Base-by-base conservation (phyloP, 192 early-diverging fungal genomes). In the Coemansia sp. region DNA sequence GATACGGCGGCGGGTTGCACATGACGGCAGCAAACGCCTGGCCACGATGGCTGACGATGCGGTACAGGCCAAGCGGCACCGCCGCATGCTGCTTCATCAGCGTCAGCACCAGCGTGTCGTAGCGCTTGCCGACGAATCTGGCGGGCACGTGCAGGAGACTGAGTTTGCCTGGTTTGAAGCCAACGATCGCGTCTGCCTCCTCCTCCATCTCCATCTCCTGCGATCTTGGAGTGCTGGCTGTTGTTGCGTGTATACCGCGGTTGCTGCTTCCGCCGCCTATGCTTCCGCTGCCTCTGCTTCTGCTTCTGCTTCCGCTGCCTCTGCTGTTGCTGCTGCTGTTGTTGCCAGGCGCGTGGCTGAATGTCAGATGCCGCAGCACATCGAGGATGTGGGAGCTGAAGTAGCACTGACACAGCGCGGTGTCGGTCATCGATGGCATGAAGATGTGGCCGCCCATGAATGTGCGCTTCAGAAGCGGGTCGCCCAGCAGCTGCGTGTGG, bases 371-470 rank as follows among this genome's bases (percentile, higher is more conserved):
- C 0, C 69, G 65, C 20, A 77, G 60, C 1, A 85, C 70, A 43
- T 85, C 78, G 6, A 85, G 65, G 22, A 78, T 75, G 42, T 85
- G 78, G 16, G 83, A 77, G 76, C 72, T 85, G 61, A 78, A 85
- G 57, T 81, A 85, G 69, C 73, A 77, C 61, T 78, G 78, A 44
- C 83, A 78, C 17, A 85, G 60, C 12, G 75, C 69, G 1, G 72
- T 77, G 43, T 85, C 83, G 41, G 81, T 63, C 61, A 81, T 67
- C 7, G 75, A 61, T 0, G 83, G 83, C 61, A 77, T 75, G 38
- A 85, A 78, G 5, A 85, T 74, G 17, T 78, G 74, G 10, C 83
- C 83, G 16, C 74, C 72, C 78, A 81, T 81, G 58, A 85, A 85
- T 0, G 83, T 78, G 19, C 72, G 69, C 38, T 75, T 82, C 5